Evolutionary conservation across 2,329 filamentous ascomycete genomes (phyloP), one percentile per base, ranked within the genome.

Genomic region (Colletotrichum karsti): DNA sequence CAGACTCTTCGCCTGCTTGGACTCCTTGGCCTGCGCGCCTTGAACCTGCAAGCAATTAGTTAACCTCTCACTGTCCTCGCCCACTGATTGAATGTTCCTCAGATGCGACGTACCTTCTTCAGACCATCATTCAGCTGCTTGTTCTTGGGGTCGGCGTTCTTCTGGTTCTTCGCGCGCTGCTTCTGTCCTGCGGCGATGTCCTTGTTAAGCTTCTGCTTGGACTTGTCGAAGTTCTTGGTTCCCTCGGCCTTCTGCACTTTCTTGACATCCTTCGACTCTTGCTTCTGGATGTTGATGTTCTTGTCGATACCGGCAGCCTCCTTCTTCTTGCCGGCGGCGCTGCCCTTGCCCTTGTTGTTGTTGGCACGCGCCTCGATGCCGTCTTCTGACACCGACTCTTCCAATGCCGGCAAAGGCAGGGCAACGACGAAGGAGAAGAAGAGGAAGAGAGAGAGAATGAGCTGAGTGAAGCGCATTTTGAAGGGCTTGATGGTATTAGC

Each of bases 241-340:
- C 44, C 53, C 13, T 67, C 42, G 1, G 51, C 42, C 35, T 67
- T 63, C n/a, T 6, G 3, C 3, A 65, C 44, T 3, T 2, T 13
- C 5, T 53, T 67, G 4, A 26, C 59, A 2, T 67, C 42, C 35
- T 63, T 37, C 35, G 39, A 48, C 28, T 67, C 64, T 3, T 57
- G 5, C 18, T 67, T 57, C 9, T 67, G 64, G 8, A 67, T 67
- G 7, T 8, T 4, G 6, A 67, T 67, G 9, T 67, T 67, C 28
- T 67, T 33, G 3, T 67, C 20, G 28, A 67, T 63, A 22, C 64
- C 64, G 41, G 24, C 20, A 13, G 28, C 51, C 10, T 39, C 35
- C 4, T 26, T 7, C 46, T 37, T 33, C 13, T 18, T 39, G 13
- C 22, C 30, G 18, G 22, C 15, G 22, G 13, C 12, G 20, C 28